phyloP scores from a whole-genome alignment of 1,284 basidiomycete species.

The Chondrostereum purpureum region DNA sequence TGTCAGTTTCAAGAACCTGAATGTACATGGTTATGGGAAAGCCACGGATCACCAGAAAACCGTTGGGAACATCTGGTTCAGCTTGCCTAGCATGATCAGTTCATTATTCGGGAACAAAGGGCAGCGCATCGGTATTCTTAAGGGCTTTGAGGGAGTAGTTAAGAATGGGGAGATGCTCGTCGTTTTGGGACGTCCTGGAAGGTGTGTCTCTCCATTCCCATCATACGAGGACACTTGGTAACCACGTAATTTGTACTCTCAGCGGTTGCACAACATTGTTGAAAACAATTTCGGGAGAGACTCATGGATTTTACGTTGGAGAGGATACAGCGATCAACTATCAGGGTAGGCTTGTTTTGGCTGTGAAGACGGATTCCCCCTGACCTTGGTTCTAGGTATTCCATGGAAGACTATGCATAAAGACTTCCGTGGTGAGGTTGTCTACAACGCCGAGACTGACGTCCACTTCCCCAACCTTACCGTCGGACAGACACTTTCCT shows the following conservation, averaged over 20 bases:
- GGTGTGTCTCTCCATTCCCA: conserved; percentile 11
- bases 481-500: conserved; percentile 45
- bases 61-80: conserved; percentile 33
- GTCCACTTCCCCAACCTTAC: conserved; percentile 53
- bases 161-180: conserved; percentile 42
- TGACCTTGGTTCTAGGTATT: conserved; percentile 22
- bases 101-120: conserved; percentile 27
- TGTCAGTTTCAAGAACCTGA: conserved; percentile 33
- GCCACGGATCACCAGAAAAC: conserved; percentile 41
- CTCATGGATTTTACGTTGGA: conserved; percentile 34
- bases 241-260: conserved; percentile 10
- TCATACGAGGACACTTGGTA: neutral
- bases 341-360: conserved; percentile 31
- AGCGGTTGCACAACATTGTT: conserved; percentile 48
- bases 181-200: conserved; percentile 44
- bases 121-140: conserved; percentile 36
- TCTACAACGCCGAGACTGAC: conserved; percentile 30
- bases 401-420: conserved; percentile 38
- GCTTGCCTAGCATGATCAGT: conserved; percentile 21
- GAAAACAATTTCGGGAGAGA: conserved; percentile 48
- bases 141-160: conserved; percentile 29
- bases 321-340: conserved; percentile 44
- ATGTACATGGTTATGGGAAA: conserved; percentile 34
- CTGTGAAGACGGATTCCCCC: neutral
- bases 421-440: conserved; percentile 16